A percentile compares a stretch with the other conserved stretches of the same genome.
phyloP scores from a whole-genome alignment of 2,329 filamentous ascomycete species.

The Aspergillus vadensis region DNA sequence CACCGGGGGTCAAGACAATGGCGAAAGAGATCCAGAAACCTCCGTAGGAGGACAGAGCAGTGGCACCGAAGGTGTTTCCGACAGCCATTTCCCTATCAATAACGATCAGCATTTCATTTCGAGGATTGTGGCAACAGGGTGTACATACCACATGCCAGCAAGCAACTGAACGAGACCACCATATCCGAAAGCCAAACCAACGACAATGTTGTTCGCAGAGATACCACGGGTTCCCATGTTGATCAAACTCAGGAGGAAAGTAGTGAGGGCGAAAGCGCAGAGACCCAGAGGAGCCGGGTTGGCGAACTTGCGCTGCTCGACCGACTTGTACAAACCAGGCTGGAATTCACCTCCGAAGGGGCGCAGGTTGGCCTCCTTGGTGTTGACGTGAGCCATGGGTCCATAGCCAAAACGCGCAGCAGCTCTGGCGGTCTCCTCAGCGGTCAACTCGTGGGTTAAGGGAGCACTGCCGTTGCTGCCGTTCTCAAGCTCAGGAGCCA shows the following conservation, averaged over 20 bases:
- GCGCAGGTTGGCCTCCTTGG: conserved; percentile 51
- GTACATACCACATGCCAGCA: conserved; percentile 78
- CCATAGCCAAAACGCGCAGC: conserved; percentile 54
- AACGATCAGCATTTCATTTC: conserved; percentile 5
- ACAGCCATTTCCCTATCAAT: conserved; percentile 75
- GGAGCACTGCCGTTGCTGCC: conserved; percentile 16
- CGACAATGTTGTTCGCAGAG: conserved; percentile 63
- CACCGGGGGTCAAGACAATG: conserved; percentile 69
- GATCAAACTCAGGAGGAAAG: conserved; percentile 74
- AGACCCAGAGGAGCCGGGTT: conserved; percentile 79
- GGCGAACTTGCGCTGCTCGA: conserved; percentile 69
- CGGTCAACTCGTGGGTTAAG: conserved; percentile 41
- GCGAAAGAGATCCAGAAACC: conserved; percentile 80
- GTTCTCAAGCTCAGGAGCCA: conserved; percentile 17
- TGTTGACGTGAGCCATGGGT: conserved; percentile 54
- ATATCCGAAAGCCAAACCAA: conserved; percentile 71
- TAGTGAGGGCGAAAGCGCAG: conserved; percentile 77
- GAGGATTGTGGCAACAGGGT: neutral
- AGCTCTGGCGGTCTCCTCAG: conserved; percentile 46
- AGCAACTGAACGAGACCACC: conserved; percentile 77
- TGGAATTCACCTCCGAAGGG: conserved; percentile 75
- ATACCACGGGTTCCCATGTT: conserved; percentile 69
- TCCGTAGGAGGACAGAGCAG: conserved; percentile 77
- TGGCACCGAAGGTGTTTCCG: conserved; percentile 86
- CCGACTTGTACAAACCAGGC: conserved; percentile 67